Percentiles rank a stretch among this genome's conserved stretches.
Conservation (phyloP, 306 rosid genomes). For the Vigna unguiculata region DNA sequence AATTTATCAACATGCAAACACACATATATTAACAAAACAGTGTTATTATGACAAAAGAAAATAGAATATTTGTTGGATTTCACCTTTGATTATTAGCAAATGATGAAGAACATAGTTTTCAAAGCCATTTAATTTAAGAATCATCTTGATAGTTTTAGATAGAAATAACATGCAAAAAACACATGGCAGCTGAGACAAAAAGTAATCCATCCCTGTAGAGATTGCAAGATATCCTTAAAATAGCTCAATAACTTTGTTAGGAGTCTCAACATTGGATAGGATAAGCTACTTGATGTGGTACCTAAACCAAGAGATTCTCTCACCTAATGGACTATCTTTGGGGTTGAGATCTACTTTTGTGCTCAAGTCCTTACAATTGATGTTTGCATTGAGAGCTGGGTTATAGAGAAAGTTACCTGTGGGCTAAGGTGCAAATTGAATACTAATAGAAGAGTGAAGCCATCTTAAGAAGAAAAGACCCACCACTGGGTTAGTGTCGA, state of each 20-base stretch:
- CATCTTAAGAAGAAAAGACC: too few relatives aligned
- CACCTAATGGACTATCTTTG: too few relatives aligned
- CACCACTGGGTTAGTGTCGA: too few relatives aligned
- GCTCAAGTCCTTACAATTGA: too few relatives aligned
- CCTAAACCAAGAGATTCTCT: too few relatives aligned
- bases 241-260: background rate
- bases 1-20: conserved; percentile 23
- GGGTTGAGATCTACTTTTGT: too few relatives aligned
- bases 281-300: too few relatives aligned
- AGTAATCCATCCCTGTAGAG: background rate
- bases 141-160: background rate
- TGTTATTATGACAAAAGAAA: background rate
- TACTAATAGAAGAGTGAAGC: too few relatives aligned
- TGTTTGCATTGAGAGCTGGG: too few relatives aligned
- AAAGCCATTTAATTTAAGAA: background rate
- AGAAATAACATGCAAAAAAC: background rate
- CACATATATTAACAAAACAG: conserved; percentile 7
- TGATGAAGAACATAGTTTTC: conserved; percentile 23
- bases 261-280: too few relatives aligned
- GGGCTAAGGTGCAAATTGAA: too few relatives aligned
- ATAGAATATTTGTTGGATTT: background rate
- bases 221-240: conserved; percentile 10
- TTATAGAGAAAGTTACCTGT: too few relatives aligned
- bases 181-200: conserved; percentile 30
- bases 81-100: background rate